Evolutionary conservation across 805 yeast species (phyloP).

Genomic region (Starmerella apicola): DNA sequence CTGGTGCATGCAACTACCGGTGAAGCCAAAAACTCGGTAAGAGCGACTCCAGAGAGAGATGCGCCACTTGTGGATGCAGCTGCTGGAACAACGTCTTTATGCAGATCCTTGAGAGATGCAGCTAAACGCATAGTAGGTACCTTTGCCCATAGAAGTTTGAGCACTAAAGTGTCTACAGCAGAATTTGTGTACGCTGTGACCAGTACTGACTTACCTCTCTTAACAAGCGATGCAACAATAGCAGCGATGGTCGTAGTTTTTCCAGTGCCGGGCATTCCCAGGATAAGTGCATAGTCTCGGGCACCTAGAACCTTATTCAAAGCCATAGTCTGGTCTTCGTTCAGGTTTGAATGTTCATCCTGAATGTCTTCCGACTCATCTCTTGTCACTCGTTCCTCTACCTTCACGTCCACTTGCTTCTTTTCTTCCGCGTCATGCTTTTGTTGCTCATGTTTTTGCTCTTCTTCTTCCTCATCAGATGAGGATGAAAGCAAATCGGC

Average conservation of each 20-base stretch:
- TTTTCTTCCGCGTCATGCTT: too few relatives aligned
- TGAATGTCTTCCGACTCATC: too few relatives aligned
- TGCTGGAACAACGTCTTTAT: slow-evolving; percentile 44
- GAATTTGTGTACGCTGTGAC: slow-evolving; percentile 86
- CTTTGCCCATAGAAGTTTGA: slow-evolving; percentile 46
- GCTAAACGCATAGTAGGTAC: slow-evolving; percentile 60
- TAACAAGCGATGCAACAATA: slow-evolving; percentile 48
- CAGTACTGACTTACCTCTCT: slow-evolving; percentile 52
- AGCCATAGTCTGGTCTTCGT: slow-evolving; percentile 61
- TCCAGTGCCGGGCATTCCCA: slow-evolving; percentile 99
- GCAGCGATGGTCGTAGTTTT: slow-evolving; percentile 83
- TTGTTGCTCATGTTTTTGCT: too few relatives aligned
- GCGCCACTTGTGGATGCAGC: slow-evolving; percentile 4
- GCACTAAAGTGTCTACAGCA: slow-evolving; percentile 84
- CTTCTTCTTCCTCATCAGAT: slow-evolving; percentile 18
- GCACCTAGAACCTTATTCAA: slow-evolving; percentile 51
- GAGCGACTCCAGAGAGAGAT: neutral
- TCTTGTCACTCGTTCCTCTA: slow-evolving; percentile 34
- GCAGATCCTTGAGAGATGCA: slow-evolving; percentile 32
- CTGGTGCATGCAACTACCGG: slow-evolving; percentile 83
- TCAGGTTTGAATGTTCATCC: slow-evolving; percentile 31
- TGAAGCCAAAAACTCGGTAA: slow-evolving; percentile 32
- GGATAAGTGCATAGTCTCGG: slow-evolving; percentile 62
- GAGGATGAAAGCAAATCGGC: neutral
- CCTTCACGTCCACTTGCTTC: too few relatives aligned